Evolutionary conservation across 1,284 basidiomycete genomes (phyloP), one percentile per base, ranked within the genome.

Genomic region (Rhodotorula sp.): DNA sequence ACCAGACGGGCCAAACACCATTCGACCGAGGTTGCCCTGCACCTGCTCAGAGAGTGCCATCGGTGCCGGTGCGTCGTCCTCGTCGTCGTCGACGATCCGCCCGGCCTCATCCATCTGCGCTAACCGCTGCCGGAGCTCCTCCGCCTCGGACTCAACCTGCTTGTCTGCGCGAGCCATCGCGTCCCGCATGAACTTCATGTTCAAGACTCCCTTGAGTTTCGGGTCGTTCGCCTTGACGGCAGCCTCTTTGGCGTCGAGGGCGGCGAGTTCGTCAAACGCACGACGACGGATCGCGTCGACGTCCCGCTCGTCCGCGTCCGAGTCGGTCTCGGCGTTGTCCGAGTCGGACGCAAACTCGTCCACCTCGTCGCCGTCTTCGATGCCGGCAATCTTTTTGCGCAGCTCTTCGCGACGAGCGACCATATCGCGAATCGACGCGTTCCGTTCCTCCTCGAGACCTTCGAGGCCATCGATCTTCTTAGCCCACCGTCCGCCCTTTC

Each of bases 151-250:
- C 68, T 87, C 83, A 0, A 86, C 86, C 63, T 83, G 84, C 22
- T 80, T 83, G 77, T 87, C 83, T 68, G 88, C 85, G 74, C 91
- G 84, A 20, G 86, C 86, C 82, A 89, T 87, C 0, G 91, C 93
- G 70, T 93, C 89, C 79, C 90, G 88, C 94, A 96, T 96, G 81
- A 96, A 96, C 82, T 94, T 94, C 93, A 96, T 95, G 75, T 87
- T 85, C 80, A 94, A 90, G 18, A 95, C 85, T 22, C 84, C 83
- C 78, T 88, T 87, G 79, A 88, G 88, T 68, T 84, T 83, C 77
- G 86, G 85, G 72, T 71, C 79, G 20, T 66, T 60, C 29, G 64
- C 71, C 24, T 63, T 63, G 10, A 57, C 62, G 5, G 66, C 72
- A 15, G 64, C 71, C 57, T 76, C 71, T 64, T 71, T 72, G 15